Percentiles rank a stretch among this genome's conserved stretches.
Conservation (phyloP, 768 basidiomycete species). For the Rhizopogon salebrosus region DNA sequence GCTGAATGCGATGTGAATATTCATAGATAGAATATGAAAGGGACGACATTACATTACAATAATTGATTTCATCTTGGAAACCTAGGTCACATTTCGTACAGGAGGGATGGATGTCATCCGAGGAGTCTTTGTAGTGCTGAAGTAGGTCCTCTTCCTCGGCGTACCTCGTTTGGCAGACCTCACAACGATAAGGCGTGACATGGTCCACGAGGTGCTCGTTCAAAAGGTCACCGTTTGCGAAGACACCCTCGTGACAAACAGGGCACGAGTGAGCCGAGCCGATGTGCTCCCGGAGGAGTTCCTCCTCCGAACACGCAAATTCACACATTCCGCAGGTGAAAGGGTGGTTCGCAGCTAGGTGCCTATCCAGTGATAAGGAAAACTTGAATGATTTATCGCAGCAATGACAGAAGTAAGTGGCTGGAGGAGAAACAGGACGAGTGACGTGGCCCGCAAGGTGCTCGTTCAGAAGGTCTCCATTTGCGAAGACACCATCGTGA, state of each 20-base stretch:
- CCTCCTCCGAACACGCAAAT: background rate
- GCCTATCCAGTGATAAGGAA: background rate
- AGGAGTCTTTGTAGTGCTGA: slow-evolving; percentile 34
- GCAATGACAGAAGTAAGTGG: background rate
- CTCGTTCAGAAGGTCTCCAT: slow-evolving; percentile 18
- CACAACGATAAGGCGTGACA: slow-evolving; percentile 20
- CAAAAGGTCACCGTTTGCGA: slow-evolving; percentile 16
- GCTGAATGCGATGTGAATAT: slow-evolving; percentile 24
- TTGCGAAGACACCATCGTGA: slow-evolving; percentile 25
- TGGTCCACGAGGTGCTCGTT: slow-evolving; percentile 28
- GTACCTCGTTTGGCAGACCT: slow-evolving; percentile 18
- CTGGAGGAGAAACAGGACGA: background rate
- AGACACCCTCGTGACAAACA: slow-evolving; percentile 27
- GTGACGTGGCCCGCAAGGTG: slow-evolving; percentile 26
- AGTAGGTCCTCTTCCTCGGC: slow-evolving; percentile 31
- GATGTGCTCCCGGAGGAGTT: slow-evolving; percentile 20
- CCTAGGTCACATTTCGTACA: slow-evolving; percentile 30
- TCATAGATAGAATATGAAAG: background rate
- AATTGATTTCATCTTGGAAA: slow-evolving; percentile 27
- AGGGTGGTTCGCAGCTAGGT: background rate
- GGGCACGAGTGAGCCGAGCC: slow-evolving; percentile 26
- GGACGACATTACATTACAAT: slow-evolving; percentile 22
- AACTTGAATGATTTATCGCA: background rate
- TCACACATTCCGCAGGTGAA: background rate
- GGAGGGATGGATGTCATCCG: slow-evolving; percentile 29